Base-by-base conservation (phyloP, 805 yeast species). In the Isabelozyma pseudorhagii region DNA sequence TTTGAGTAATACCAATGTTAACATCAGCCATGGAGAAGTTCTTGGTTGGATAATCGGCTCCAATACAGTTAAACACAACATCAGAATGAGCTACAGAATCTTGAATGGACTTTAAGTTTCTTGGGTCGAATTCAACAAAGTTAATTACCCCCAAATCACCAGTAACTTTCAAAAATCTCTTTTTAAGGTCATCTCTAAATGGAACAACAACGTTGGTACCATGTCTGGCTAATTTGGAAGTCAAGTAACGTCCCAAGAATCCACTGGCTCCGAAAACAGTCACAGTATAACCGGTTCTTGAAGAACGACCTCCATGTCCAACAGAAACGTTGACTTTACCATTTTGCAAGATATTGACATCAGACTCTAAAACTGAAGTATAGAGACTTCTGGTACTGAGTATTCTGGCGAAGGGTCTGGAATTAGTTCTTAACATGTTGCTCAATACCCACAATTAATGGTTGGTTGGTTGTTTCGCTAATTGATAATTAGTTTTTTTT, bases 81-180 rank as follows among this genome's bases (percentile, higher is more conserved):
- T 89, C 96, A 3, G 93, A 83, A 68, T 86, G 83, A 56, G 85
- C 83, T 41, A 89, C 89, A 9, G 89, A 74, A 56, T 87, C 88
- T 64, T 87, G 87, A 54, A 89, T 84, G 11, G 90, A 82, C 61
- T 84, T 72, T 59, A 87, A 57, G 72, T 89, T 89, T 68, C 96
- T 78, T 54, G 89, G 73, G 66, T 89, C 96, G 60, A 87, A 82
- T 68, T 89, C 96, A 54, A 87, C 82, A 66, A 83, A 85, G 70
- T 86, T 87, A 29, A 89, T 90, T 42, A 89, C 96, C 31, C 96
- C 96, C 56, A 89, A 79, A 67, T 89, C 96, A 43, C 96, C 96
- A 44, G 84, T 78, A 48, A 87, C 88, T 71, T 88, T 89, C 58
- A 89, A 75, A 62, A 86, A 88, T 60, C 96, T 79, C 68, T 79